Base-by-base conservation (phyloP, 2,329 filamentous ascomycete species). In the Hansfordia pulvinata region DNA sequence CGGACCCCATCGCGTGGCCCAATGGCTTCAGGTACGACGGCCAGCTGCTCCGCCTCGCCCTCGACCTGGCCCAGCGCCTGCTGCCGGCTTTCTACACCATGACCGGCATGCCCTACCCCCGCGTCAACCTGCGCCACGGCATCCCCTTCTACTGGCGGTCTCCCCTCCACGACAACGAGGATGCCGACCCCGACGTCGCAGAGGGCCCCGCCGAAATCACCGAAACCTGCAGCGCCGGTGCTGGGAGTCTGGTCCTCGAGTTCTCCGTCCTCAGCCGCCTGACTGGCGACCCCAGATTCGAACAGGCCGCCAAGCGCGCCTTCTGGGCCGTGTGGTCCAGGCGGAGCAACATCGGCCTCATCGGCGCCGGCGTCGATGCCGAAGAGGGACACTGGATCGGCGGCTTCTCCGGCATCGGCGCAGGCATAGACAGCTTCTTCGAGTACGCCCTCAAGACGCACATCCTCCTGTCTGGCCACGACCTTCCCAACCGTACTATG, bases 281-380 rank as follows among this genome's bases (percentile, higher is more conserved):
- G 24, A 92, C 84, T 0, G 84, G 82, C 8, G 83, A 96, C 46
- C 58, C 66, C 8, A 72, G 81, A n/a, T 98, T 93, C 42, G 90
- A 98, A 50, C 73, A 80, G 43, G 65, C 82, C 10, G 88, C 83
- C 1, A 96, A 96, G 52, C 65, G 81, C 30, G 88, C 90, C 1
- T 98, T 98, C 44, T 94, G 88, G 85, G 80, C 86, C 14, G 83
- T 98, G n/a, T 98, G 90, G 90, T 64, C 76, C 22, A 67, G 82
- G 30, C 71, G 86, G 36, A 94, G 83, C 47, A 69, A 75, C 20
- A 83, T 93, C 41, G 84, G 83, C 4, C 62, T 98, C 14, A 77
- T 98, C 35, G 90, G 88, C 6, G 80, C 84, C 30, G 88, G 86
- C 3, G 85, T 98, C 34, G 88, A 93, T 54, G 83, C 85, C 2